Evolutionary conservation across 2,329 filamentous ascomycete genomes (phyloP), one percentile per base, ranked within the genome.

Genomic region (Talaromyces sp.): DNA sequence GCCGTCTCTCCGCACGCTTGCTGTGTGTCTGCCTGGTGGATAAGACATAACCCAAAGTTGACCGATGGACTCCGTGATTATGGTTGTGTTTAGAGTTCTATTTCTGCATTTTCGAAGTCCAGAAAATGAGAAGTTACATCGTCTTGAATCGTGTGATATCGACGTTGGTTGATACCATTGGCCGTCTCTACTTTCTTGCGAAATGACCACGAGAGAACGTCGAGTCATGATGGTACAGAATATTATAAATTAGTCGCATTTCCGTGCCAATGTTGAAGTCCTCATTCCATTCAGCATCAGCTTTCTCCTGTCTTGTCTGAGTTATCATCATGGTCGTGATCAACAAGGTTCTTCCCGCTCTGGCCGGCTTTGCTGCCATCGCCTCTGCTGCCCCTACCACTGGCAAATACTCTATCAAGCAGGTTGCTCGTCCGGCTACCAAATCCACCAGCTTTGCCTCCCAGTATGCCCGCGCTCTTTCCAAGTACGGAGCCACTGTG

Each of bases 271-370:
- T 52, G 20, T 16, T 16, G 35, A 45, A 19, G 16, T 49, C 16
- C 33, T 43, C 47, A 48, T 40, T 44, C 41, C 51, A 47, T 54
- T 39, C 52, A 43, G 43, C 20, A 40, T 20, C 54, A 50, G 51
- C 52, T 53, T 56, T 51, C 47, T 50, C 32, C 36, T 39, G 36
- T n/a, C 44, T 55, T 54, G 47, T 49, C 52, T 46, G 11, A 35
- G 16, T 49, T 49, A 33, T 49, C 59, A 67, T 14, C 19, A 71
- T 71, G 69, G 69, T 71, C 54, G 62, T 69, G 61, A 61, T 71
- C 59, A 68, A 58, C 59, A 69, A 67, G 50, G 47, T 68, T 30
- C 61, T 66, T 11, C 55, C 60, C 30, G 55, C 59, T 32, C 49
- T 65, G 32, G 54, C 66, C 32, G 63, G 66, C 52, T 57, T 72